phyloP scores from a whole-genome alignment of 768 basidiomycete species.

The Kwoniella shandongensis region DNA sequence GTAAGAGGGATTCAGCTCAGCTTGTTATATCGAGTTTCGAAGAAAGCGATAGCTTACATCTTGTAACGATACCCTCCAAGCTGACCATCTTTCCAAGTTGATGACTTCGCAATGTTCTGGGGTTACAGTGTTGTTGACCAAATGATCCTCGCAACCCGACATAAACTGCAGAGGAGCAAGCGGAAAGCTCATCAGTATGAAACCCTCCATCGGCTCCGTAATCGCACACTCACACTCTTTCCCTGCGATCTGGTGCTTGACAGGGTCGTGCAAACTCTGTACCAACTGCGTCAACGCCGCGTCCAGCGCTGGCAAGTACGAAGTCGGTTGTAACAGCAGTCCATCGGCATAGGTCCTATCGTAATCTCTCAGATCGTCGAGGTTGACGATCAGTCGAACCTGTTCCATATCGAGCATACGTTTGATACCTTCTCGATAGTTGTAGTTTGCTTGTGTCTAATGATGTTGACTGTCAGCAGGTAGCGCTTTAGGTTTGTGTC shows the following conservation, averaged over 20 bases:
- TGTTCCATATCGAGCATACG: constrained; percentile 78
- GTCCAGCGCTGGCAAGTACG: constrained; percentile 86
- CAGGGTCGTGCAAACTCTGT: constrained; percentile 68
- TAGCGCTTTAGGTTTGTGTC: neutral
- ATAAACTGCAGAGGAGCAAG: constrained; percentile 56
- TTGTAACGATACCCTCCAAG: constrained; percentile 94
- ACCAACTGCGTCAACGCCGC: constrained; percentile 74
- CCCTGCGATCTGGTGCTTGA: constrained; percentile 76
- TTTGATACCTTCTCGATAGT: constrained; percentile 80
- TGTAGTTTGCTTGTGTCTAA: constrained; percentile 58
- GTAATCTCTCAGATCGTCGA: constrained; percentile 93
- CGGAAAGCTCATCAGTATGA: too few species aligned
- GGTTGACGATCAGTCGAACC: constrained; percentile 87
- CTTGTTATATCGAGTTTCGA: neutral
- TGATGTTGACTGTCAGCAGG: constrained; percentile 3
- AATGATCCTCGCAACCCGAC: constrained; percentile 94
- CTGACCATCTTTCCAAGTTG: constrained; percentile 96
- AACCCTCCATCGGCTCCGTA: too few species aligned
- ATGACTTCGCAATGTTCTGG: constrained; percentile 79
- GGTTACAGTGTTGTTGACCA: constrained; percentile 96
- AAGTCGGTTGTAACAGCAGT: constrained; percentile 80
- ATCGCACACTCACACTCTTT: constrained; percentile 64
- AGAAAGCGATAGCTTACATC: constrained; percentile 60
- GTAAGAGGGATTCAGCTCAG: neutral
- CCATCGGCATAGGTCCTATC: constrained; percentile 78